phyloP scores from a whole-genome alignment of 169 alveolate species.

The Besnoitia besnoiti region DNA sequence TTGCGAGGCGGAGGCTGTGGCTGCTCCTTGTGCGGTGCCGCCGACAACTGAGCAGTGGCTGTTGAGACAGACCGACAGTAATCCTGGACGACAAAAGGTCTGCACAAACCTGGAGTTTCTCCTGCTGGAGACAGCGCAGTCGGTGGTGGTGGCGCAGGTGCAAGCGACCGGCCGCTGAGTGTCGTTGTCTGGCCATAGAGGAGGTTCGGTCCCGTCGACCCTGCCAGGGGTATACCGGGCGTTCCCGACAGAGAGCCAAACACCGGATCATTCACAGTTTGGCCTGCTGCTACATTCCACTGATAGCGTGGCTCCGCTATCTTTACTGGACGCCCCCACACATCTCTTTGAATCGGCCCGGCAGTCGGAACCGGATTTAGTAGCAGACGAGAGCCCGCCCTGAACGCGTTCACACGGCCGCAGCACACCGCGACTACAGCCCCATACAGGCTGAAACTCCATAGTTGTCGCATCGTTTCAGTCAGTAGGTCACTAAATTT shows the following conservation, averaged over 20 bases:
- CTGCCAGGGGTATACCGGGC: not conserved
- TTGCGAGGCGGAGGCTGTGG: not conserved
- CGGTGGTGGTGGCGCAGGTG: constrained; percentile 5
- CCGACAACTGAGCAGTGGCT: not conserved
- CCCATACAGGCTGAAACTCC: not conserved
- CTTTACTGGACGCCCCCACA: constrained; percentile 12
- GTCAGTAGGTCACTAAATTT: not conserved
- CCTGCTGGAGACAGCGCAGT: not conserved
- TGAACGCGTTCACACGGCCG: not conserved
- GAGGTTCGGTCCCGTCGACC: not conserved
- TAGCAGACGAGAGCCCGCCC: not conserved
- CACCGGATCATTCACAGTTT: not conserved
- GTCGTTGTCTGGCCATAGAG: constrained; percentile 15
- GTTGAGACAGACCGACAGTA: not conserved
- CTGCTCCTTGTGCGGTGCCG: not conserved
- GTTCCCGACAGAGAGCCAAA: not conserved
- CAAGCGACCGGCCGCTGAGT: not conserved
- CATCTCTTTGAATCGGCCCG: not conserved
- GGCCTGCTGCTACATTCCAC: constrained; percentile 7
- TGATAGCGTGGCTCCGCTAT: constrained; percentile 16
- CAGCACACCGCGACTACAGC: not conserved
- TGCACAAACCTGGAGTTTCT: constrained; percentile 6
- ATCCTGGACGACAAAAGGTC: not conserved
- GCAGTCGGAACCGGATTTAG: not conserved
- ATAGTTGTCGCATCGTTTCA: not conserved